Evolutionary conservation across 805 yeast species (phyloP), one percentile per base, ranked within the genome.

Genomic region (Yarrowia keelungensis): DNA sequence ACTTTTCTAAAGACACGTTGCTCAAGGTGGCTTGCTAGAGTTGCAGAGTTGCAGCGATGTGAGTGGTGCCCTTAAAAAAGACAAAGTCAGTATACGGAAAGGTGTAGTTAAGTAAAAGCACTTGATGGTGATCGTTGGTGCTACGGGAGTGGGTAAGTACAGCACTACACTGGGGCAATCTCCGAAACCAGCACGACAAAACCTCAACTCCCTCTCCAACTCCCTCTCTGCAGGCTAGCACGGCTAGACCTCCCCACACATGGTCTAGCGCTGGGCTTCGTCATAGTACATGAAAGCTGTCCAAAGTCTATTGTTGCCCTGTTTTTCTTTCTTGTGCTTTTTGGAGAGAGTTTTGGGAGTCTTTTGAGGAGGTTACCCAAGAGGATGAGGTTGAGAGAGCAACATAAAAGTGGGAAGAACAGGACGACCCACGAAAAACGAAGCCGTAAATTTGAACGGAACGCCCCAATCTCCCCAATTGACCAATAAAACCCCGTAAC

Each of bases 161-260:
- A 26, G 32, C 32, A 3, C 32, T 3, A 26, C 7, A 26, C 32
- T 26, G 7, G 32, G 7, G 7, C 32, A 26, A 5, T 26, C 32
- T 3, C 32, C 32, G 7, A 3, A 5, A 5, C 32, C 32, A 26
- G 32, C 32, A 38, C 3, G 39, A 38, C 3, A 38, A 38, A 38
- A 8, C 12, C 12, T 5, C 32, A 26, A 26, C 32, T 19, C 19
- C 39, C 39, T 11, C 39, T 1, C 12, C 8, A 11, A 10, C 39
- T 38, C 39, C 39, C 39, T 38, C 39, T 38, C 39, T 38, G 12
- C 12, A 38, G 8, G 39, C 32, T 26, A 19, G 15, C 45, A 53
- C 59, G 59, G 59, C 59, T 53, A 53, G 59, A 53, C 59, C 58
- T 50, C 58, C 59, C 43, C 59, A 53, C 45, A 53, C 47, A 22